These are phyloP conservation scores for Obba rivulosa DNA, from an alignment of 768 basidiomycete genomes.

Conservation along the genomic window DNA sequence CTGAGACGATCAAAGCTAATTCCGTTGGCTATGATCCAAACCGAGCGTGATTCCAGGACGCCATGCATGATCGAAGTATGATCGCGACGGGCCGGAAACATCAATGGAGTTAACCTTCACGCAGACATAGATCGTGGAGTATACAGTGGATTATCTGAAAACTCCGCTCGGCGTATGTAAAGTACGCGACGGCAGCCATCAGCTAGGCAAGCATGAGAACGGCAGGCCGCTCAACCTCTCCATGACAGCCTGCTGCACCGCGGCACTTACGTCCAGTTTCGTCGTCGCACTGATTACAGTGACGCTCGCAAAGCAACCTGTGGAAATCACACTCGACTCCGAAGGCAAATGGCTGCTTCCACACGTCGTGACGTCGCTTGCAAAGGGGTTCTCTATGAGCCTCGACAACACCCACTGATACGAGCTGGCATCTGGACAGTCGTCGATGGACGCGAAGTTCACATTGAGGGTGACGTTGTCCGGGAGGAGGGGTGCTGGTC, in stretches of 20 bases:
- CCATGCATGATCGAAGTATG: no score
- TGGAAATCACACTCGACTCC: slow-evolving; percentile 21
- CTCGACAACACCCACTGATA: slow-evolving; percentile 30
- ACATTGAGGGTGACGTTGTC: slow-evolving; percentile 28
- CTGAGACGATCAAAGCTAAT: no score
- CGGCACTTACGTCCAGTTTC: slow-evolving; percentile 28
- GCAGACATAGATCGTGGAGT: no score
- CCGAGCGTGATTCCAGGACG: no score
- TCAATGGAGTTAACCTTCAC: no score
- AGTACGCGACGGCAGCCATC: no score
- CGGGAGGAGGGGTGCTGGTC: slow-evolving; percentile 24
- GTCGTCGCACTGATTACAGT: slow-evolving; percentile 25
- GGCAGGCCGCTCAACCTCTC: slow-evolving; percentile 14
- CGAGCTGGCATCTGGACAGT: slow-evolving; percentile 19
- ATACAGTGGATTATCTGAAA: no score
- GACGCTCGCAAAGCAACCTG: slow-evolving; percentile 27
- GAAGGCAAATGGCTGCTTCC: slow-evolving; percentile 25
- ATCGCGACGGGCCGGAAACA: no score
- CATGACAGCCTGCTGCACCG: slow-evolving; percentile 24
- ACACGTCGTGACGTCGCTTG: slow-evolving; percentile 27
- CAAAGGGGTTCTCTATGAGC: slow-evolving; percentile 18
- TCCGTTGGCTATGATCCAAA: no score
- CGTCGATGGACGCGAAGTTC: slow-evolving; percentile 26
- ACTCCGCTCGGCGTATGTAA: no score
- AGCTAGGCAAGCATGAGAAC: slow-evolving; percentile 1